phyloP scores from a whole-genome alignment of 768 basidiomycete species.

The Psilocybe sp. region DNA sequence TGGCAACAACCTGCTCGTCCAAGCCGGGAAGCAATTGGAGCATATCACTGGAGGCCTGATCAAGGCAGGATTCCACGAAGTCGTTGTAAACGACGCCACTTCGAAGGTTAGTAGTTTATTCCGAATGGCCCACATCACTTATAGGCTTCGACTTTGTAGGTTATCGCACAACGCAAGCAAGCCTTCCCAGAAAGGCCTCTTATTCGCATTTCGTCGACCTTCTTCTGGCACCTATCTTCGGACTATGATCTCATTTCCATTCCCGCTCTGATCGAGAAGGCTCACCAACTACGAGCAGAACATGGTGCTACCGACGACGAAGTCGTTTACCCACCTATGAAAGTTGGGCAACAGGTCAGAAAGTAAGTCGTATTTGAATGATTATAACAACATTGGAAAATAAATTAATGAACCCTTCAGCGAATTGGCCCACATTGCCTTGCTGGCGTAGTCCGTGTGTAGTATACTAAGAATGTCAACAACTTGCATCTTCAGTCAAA shows the following conservation, averaged over 20 bases:
- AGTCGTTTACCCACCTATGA: constrained; percentile 63
- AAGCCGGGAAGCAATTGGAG: constrained; percentile 95
- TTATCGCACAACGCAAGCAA: constrained; percentile 57
- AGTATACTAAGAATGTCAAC: not conserved
- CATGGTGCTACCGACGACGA: constrained; percentile 38
- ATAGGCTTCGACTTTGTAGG: constrained; percentile 32
- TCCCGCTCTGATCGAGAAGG: constrained; percentile 46
- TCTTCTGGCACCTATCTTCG: constrained; percentile 93
- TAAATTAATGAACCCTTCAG: constrained; percentile 31
- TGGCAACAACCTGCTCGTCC: constrained; percentile 82
- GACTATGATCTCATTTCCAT: constrained; percentile 77
- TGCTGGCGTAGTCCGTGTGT: constrained; percentile 57
- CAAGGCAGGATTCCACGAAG: constrained; percentile 93
- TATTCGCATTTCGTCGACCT: constrained; percentile 94
- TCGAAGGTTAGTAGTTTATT: constrained; percentile 46
- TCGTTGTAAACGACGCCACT: constrained; percentile 84
- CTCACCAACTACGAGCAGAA: constrained; percentile 40
- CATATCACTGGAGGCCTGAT: constrained; percentile 82
- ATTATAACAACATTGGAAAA: not conserved
- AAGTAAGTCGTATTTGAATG: constrained; percentile 45
- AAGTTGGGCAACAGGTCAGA: constrained; percentile 87
- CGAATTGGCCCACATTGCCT: constrained; percentile 77
- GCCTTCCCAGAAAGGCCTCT: constrained; percentile 74
- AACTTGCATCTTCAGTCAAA: constrained; percentile 2
- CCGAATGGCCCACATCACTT: not conserved